Conservation (phyloP, 1,284 basidiomycete genomes). For the Inonotus obliquus region DNA sequence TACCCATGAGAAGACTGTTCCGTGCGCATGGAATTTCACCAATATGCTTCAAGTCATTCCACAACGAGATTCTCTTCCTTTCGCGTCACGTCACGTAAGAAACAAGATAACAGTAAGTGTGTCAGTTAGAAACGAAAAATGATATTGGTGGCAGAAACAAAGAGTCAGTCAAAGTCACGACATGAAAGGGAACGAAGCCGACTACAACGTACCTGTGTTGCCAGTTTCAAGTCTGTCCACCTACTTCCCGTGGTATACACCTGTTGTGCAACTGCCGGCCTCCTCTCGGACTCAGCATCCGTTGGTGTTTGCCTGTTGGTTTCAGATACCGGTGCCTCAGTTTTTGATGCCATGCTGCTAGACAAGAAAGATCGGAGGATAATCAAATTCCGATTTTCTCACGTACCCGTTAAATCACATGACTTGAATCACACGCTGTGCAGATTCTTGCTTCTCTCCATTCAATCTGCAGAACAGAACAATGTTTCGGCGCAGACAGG, state of each 20-base stretch:
- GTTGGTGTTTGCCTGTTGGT: neutral
- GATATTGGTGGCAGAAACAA: neutral
- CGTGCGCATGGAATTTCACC: constrained; percentile 60
- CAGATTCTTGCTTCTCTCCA: too few relatives aligned
- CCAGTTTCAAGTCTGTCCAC: constrained; percentile 18
- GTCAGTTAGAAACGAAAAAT: neutral
- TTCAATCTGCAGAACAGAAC: too few relatives aligned
- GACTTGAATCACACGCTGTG: too few relatives aligned
- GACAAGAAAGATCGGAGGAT: neutral
- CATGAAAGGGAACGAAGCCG: too few relatives aligned
- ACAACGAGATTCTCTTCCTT: constrained; percentile 45
- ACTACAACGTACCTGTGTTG: constrained; percentile 13
- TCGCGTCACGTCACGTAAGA: constrained; percentile 14
- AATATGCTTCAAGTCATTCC: constrained; percentile 42
- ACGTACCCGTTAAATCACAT: too few relatives aligned
- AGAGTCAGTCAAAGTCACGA: neutral
- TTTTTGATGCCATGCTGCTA: neutral
- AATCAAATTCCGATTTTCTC: too few relatives aligned
- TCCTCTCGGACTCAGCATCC: neutral
- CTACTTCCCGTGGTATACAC: constrained; percentile 11
- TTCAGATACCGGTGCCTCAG: neutral
- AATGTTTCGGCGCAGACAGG: too few relatives aligned
- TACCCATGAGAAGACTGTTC: constrained; percentile 47
- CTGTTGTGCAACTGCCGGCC: constrained; percentile 1
- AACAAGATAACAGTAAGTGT: neutral